These are phyloP conservation scores for Penicillium griseofulvum DNA, from an alignment of 2,329 filamentous ascomycete species.

Conservation along the genomic window DNA sequence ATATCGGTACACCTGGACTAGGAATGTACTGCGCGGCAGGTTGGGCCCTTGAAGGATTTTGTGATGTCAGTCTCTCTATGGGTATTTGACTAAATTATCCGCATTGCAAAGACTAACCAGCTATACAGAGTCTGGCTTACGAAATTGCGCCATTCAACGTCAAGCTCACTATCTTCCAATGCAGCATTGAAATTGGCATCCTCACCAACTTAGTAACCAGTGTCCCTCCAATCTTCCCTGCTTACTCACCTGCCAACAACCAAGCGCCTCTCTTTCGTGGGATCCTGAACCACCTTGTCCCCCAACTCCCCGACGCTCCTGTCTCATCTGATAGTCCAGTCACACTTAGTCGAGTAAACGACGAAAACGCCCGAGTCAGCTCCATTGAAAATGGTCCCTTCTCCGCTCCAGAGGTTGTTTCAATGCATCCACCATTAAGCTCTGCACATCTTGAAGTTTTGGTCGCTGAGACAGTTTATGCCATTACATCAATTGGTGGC, in stretches of 20 bases:
- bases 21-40: constrained; percentile 88
- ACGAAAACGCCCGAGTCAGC: constrained; percentile 20
- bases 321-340: constrained; percentile 1
- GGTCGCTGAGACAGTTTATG: constrained; percentile 85
- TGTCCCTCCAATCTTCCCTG: constrained; percentile 69
- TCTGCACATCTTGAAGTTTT: constrained; percentile 67
- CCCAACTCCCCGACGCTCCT: constrained; percentile 62
- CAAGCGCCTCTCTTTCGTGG: constrained; percentile 78
- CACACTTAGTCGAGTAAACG: constrained; percentile 11
- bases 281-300: constrained; percentile 76
- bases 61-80: constrained; percentile 59
- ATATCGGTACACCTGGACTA: constrained; percentile 88
- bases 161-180: constrained; percentile 92
- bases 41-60: constrained; percentile 94
- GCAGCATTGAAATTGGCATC: constrained; percentile 85
- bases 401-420: constrained; percentile 51
- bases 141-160: constrained; percentile 97
- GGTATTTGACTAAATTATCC: background rate
- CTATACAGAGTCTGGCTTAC: constrained; percentile 70
- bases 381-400: constrained; percentile 37
- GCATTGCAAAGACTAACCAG: constrained; percentile 6
- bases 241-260: constrained; percentile 66
- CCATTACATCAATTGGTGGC: constrained; percentile 85
- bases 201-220: constrained; percentile 85
- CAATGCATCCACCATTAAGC: constrained; percentile 72